Percentiles rank a stretch among this genome's conserved stretches.
Conservation (phyloP, 108 stramenopile genomes). For the Schizochytrium sp. region DNA sequence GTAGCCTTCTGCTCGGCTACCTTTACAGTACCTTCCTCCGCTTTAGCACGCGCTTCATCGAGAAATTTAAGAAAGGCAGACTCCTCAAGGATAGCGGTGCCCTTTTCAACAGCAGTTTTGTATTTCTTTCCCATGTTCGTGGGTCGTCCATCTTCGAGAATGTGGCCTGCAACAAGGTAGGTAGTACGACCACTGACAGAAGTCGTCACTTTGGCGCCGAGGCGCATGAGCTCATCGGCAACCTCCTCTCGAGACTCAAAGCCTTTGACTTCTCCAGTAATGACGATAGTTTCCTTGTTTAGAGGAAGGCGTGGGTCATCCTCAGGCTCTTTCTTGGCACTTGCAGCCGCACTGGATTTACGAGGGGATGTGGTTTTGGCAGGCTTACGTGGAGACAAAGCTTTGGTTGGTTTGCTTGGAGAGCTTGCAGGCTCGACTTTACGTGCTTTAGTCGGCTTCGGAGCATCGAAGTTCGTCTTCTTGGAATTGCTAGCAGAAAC, state of each 20-base stretch:
- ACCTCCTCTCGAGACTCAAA: slow-evolving; percentile 75
- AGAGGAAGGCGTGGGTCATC: slow-evolving; percentile 26
- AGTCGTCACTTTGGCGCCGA: slow-evolving; percentile 85
- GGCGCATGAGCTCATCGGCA: slow-evolving; percentile 80
- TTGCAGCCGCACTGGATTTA: background rate
- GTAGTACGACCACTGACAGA: slow-evolving; percentile 85
- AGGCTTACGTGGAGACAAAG: background rate
- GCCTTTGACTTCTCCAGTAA: background rate
- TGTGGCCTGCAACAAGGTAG: slow-evolving; percentile 84
- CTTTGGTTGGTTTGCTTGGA: no score
- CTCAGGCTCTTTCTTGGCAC: background rate
- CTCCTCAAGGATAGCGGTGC: slow-evolving; percentile 63
- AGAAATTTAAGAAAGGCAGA: background rate
- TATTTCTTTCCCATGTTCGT: slow-evolving; percentile 85
- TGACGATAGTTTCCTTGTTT: background rate
- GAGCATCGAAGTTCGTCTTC: background rate
- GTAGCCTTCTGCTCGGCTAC: slow-evolving; percentile 59
- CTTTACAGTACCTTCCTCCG: background rate
- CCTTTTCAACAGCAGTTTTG: slow-evolving; percentile 76
- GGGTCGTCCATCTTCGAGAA: slow-evolving; percentile 91
- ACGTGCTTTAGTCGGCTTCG: background rate
- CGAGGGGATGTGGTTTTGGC: slow-evolving; percentile 26
- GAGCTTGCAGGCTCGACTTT: no score
- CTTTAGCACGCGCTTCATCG: background rate
- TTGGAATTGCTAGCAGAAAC: background rate